Percentiles rank a stretch among this genome's conserved stretches.
Evolutionary conservation across 176 grass and related monocot genomes (phyloP).

Genomic region (Coix lacrymajobi): DNA sequence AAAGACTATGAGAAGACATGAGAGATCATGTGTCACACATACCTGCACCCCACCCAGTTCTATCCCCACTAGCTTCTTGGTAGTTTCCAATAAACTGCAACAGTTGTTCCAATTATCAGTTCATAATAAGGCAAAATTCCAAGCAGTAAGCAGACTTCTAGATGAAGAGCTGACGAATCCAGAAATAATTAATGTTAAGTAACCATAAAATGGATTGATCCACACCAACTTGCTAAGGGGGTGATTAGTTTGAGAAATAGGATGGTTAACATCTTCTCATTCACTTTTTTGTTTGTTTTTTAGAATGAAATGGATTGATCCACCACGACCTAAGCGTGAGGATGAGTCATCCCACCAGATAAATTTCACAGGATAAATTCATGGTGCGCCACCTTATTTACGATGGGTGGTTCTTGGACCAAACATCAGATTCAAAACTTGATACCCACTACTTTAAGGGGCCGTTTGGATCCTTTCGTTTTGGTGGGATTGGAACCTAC

Average conservation of each 20-base stretch:
- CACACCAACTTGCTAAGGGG: not conserved
- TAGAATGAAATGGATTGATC: not conserved
- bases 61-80: slow-evolving; percentile 79
- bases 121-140: slow-evolving; percentile 16
- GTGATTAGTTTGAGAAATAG: not conserved
- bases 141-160: not conserved
- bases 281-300: not conserved
- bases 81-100: slow-evolving; percentile 96
- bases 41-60: slow-evolving; percentile 98
- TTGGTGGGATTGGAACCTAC: too few relatives aligned
- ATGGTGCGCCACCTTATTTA: not conserved
- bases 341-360: not conserved
- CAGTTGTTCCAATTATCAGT: slow-evolving; percentile 22
- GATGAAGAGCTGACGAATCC: not conserved
- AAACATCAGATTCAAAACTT: too few relatives aligned
- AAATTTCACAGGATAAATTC: not conserved
- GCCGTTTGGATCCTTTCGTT: too few relatives aligned
- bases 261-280: not conserved
- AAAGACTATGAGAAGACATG: not conserved
- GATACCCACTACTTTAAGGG: too few relatives aligned
- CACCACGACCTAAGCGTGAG: not conserved
- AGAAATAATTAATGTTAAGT: not conserved
- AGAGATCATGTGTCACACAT: slow-evolving; percentile 27
- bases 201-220: not conserved
- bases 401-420: not conserved